phyloP scores from a whole-genome alignment of 1,284 basidiomycete genomes.

The Ceratobasidium papillatum region DNA sequence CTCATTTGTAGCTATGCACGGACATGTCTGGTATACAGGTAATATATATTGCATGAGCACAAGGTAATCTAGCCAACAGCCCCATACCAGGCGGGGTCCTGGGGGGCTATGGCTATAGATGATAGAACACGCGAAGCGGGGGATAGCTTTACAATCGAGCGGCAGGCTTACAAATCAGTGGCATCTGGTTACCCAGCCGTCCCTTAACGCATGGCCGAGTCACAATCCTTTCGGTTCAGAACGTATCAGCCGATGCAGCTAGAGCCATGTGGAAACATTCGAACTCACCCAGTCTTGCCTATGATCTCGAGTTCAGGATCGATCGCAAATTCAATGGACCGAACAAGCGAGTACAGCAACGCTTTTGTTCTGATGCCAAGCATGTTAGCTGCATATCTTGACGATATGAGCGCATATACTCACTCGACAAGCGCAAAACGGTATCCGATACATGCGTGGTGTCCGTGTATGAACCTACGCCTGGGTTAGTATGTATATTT shows the following conservation, averaged over 20 bases:
- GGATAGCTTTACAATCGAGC: not conserved
- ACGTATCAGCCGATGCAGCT: not conserved
- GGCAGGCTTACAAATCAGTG: slow-evolving; percentile 4
- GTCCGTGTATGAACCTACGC: slow-evolving; percentile 30
- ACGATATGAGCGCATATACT: not conserved
- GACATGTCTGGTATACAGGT: no score
- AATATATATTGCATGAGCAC: no score
- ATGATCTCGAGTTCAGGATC: slow-evolving; percentile 27
- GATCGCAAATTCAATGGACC: slow-evolving; percentile 28
- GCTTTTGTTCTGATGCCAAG: slow-evolving; percentile 4
- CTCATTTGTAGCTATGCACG: no score
- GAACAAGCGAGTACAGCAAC: slow-evolving; percentile 22
- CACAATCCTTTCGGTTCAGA: slow-evolving; percentile 22
- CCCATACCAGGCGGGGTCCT: no score
- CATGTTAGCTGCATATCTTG: not conserved
- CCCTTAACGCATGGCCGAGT: slow-evolving; percentile 35
- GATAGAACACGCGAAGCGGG: not conserved
- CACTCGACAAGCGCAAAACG: slow-evolving; percentile 42
- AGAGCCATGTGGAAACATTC: no score
- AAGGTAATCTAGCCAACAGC: no score
- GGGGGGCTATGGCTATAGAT: no score
- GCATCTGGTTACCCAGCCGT: slow-evolving; percentile 9
- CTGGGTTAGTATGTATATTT: not conserved
- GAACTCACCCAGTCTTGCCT: slow-evolving; percentile 24
- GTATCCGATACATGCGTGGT: slow-evolving; percentile 42